Percentiles rank a stretch among this genome's conserved stretches.
These are phyloP conservation scores for Hypericum perforatum DNA, from an alignment of 345 rosid genomes.

Conservation along the genomic window DNA sequence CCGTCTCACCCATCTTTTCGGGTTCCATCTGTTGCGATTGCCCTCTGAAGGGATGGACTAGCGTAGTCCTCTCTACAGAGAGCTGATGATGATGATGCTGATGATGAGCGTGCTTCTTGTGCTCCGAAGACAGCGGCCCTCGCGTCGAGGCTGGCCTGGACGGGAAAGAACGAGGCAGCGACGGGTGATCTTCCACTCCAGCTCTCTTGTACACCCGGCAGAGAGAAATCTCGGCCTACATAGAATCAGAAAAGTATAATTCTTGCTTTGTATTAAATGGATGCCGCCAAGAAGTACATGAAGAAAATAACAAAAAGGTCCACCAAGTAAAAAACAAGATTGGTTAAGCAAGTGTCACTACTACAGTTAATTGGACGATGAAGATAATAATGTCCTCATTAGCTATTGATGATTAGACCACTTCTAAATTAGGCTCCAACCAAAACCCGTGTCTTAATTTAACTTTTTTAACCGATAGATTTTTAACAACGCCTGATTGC, in stretches of 20 bases:
- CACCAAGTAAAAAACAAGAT: no score
- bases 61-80: constrained; percentile 15
- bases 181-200: constrained; percentile 89
- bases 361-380: no score
- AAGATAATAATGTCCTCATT: no score
- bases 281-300: neutral
- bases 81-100: constrained; percentile 16
- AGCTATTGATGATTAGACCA: no score
- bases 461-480: no score
- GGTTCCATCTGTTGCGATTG: constrained; percentile 19
- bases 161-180: constrained; percentile 59
- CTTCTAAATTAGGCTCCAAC: no score
- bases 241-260: neutral
- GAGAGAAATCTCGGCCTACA: constrained; percentile 78
- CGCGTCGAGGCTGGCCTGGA: constrained; percentile 33
- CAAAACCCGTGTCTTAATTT: no score
- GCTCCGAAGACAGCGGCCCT: constrained; percentile 4
- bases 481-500: no score
- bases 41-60: constrained; percentile 14
- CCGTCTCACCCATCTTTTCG: constrained; percentile 26
- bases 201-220: constrained; percentile 94
- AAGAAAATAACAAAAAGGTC: neutral
- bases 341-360: no score
- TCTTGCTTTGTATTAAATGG: neutral
- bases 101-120: constrained; percentile 16